These are phyloP conservation scores for Aspergillus texensis DNA, from an alignment of 2,329 filamentous ascomycete genomes.

Conservation along the genomic window DNA sequence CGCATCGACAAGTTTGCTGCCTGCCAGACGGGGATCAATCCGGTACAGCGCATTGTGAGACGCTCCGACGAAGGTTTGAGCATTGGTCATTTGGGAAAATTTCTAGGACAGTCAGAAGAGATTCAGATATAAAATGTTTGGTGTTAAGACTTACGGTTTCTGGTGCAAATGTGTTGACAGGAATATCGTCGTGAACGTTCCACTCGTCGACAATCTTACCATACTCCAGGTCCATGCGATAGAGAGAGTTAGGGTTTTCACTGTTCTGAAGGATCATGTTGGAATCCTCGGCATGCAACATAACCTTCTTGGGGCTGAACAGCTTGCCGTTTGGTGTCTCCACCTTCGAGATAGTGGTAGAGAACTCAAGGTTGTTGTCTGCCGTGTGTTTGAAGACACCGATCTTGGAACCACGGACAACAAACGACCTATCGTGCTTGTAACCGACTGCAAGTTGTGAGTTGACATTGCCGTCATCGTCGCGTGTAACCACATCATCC, in stretches of 20 bases:
- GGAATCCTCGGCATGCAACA: conserved; percentile 88
- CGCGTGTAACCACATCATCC: conserved; percentile 68
- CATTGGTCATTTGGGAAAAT: conserved; percentile 94
- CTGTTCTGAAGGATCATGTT: conserved; percentile 87
- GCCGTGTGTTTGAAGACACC: conserved; percentile 96
- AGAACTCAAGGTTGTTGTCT: conserved; percentile 91
- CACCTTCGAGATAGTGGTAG: conserved; percentile 95
- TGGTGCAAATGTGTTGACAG: conserved; percentile 86
- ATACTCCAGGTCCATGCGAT: conserved; percentile 96
- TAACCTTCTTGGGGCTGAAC: conserved; percentile 94
- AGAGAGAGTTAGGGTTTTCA: conserved; percentile 84
- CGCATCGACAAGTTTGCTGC: conserved; percentile 88
- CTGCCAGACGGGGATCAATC: conserved; percentile 85
- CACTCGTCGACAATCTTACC: conserved; percentile 98
- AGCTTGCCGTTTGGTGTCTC: conserved; percentile 82
- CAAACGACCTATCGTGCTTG: conserved; percentile 95
- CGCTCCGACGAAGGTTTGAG: conserved; percentile 92
- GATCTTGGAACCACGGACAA: conserved; percentile 96
- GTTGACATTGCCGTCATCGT: conserved; percentile 82
- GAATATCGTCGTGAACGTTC: conserved; percentile 96
- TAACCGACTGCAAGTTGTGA: conserved; percentile 94
- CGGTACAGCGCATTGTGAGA: conserved; percentile 92
- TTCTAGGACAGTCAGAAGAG: conserved; percentile 58
- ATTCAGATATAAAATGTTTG: background rate
- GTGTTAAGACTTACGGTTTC: conserved; percentile 65